phyloP scores from a whole-genome alignment of 768 basidiomycete species.

The Phaffia tasmanica region DNA sequence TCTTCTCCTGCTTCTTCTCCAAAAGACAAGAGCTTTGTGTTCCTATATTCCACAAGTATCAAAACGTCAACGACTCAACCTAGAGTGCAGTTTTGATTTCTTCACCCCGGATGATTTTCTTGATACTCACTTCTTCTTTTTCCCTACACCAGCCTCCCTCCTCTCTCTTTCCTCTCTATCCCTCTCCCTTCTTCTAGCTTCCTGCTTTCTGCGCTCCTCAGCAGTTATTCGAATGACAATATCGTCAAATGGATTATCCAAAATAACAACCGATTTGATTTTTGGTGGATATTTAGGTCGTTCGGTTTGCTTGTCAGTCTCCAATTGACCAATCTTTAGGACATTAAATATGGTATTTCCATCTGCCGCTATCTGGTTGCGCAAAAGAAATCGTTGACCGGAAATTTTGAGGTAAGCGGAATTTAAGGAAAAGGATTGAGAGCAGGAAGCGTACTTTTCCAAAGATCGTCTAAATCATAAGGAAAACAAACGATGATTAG shows the following conservation, averaged over 20 bases:
- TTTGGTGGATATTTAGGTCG: slow-evolving; percentile 82
- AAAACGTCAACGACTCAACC: neutral
- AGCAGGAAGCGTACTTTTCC: slow-evolving; percentile 31
- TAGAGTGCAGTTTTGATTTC: too few species aligned
- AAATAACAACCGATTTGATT: slow-evolving; percentile 69
- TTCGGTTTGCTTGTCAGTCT: slow-evolving; percentile 55
- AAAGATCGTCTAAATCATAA: slow-evolving; percentile 53
- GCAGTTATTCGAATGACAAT: slow-evolving; percentile 94
- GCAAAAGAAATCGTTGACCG: neutral
- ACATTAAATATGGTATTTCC: slow-evolving; percentile 88
- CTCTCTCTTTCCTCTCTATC: slow-evolving; percentile 43
- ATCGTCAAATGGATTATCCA: slow-evolving; percentile 90
- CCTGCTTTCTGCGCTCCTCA: slow-evolving; percentile 75
- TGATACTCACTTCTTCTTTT: slow-evolving; percentile 70
- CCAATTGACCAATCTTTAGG: slow-evolving; percentile 79
- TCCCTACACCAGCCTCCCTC: slow-evolving; percentile 47
- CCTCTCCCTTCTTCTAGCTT: slow-evolving; percentile 30
- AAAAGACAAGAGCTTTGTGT: slow-evolving; percentile 81
- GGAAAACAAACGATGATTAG: neutral
- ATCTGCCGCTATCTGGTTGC: slow-evolving; percentile 35
- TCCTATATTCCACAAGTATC: slow-evolving; percentile 44
- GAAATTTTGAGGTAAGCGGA: neutral
- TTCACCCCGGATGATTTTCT: neutral
- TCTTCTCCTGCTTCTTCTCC: slow-evolving; percentile 55
- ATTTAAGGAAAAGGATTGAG: neutral